Conservation (phyloP, 257 asterid genomes). For the Gentiana macrophylla region DNA sequence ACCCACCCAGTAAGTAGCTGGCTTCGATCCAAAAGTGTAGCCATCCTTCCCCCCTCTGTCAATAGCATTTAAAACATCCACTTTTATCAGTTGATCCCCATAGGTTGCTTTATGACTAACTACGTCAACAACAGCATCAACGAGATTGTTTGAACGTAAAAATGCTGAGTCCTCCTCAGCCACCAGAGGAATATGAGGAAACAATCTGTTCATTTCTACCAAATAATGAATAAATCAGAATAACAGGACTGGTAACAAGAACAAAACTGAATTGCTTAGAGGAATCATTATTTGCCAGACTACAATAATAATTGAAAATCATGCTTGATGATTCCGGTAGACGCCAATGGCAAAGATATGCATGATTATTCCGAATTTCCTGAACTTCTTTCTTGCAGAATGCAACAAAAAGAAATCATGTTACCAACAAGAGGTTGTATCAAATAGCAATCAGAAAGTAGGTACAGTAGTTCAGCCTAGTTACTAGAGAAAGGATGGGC, state of each 20-base stretch:
- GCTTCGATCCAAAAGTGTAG: conserved; percentile 45
- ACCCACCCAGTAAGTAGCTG: conserved; percentile 91
- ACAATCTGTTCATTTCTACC: conserved; percentile 60
- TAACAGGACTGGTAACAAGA: neutral
- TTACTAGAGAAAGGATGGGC: neutral
- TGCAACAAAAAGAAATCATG: too few species aligned
- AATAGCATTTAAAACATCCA: conserved; percentile 63
- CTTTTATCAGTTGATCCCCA: conserved; percentile 32
- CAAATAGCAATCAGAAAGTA: too few species aligned
- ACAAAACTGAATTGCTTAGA: too few species aligned
- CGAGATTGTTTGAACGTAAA: conserved; percentile 68
- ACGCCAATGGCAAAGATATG: too few species aligned
- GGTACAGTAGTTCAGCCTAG: too few species aligned
- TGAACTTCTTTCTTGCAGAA: too few species aligned
- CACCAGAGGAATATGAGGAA: conserved; percentile 84
- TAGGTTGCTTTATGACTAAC: conserved; percentile 37
- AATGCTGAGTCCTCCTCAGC: conserved; percentile 94
- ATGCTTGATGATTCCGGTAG: too few species aligned
- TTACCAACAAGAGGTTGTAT: too few species aligned
- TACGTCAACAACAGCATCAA: conserved; percentile 48
- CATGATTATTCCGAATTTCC: too few species aligned
- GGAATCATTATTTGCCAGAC: too few species aligned
- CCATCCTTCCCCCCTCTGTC: conserved; percentile 93
- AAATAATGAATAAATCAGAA: conserved; percentile 8
- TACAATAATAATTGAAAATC: too few species aligned